These are phyloP conservation scores for Staphylotrichum longicolle DNA, from an alignment of 495 filamentous ascomycete genomes.

Conservation along the genomic window DNA sequence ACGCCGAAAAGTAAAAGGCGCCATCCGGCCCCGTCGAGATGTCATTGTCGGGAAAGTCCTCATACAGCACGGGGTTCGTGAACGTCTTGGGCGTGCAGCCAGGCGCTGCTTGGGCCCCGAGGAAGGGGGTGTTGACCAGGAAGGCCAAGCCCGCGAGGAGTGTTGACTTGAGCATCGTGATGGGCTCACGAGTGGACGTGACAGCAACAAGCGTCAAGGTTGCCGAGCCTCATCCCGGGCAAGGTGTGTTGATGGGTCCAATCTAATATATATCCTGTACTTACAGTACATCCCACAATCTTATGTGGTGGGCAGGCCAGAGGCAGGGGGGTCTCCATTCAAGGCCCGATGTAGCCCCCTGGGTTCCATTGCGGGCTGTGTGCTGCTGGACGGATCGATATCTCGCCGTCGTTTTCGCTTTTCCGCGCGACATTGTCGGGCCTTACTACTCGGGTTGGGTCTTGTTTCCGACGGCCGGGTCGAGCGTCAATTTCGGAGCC, in stretches of 20 bases:
- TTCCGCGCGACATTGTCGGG: too few species aligned
- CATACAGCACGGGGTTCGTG: slow-evolving; percentile 11
- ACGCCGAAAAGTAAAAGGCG: slow-evolving; percentile 6
- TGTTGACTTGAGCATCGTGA: neutral
- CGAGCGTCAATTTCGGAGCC: too few species aligned
- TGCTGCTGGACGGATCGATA: slow-evolving; percentile 6
- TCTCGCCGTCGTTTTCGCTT: neutral
- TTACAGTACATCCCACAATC: too few species aligned
- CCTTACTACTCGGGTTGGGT: too few species aligned
- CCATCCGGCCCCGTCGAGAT: slow-evolving; percentile 1
- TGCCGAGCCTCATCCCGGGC: too few species aligned
- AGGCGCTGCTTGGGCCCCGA: neutral
- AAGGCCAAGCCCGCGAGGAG: neutral
- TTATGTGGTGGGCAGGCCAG: too few species aligned
- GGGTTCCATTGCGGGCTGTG: too few species aligned
- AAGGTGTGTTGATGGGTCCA: too few species aligned
- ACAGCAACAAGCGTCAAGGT: neutral
- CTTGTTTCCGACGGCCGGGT: too few species aligned
- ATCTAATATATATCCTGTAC: too few species aligned
- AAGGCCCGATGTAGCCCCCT: too few species aligned
- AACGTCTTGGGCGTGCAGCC: neutral
- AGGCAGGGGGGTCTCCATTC: too few species aligned
- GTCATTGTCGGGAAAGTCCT: slow-evolving; percentile 13
- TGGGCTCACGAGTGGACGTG: neutral
- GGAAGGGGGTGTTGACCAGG: neutral